A percentile compares a stretch with the other conserved stretches of the same genome.
phyloP scores from a whole-genome alignment of 257 asterid species.

The Jacaranda copaia region DNA sequence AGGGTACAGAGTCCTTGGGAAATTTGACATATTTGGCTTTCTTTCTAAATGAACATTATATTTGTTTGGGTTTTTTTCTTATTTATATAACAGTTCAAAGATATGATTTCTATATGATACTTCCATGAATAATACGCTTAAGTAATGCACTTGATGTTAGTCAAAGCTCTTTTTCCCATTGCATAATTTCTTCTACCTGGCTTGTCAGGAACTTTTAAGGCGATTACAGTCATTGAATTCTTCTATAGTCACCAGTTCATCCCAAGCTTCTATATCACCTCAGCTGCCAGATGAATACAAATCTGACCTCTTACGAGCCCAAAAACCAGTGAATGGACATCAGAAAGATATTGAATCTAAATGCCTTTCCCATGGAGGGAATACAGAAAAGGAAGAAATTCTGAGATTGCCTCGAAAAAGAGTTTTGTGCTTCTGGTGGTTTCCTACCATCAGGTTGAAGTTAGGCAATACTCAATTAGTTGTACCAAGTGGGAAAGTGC shows the following conservation, averaged over 20 bases:
- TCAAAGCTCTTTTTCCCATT: constrained; percentile 2
- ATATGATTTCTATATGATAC: not conserved
- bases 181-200: constrained; percentile 29
- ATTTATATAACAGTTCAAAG: not conserved
- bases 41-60: constrained; percentile 2
- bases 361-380: constrained; percentile 34
- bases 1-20: not conserved
- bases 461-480: constrained; percentile 55
- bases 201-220: constrained; percentile 78
- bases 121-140: not conserved
- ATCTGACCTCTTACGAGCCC: constrained; percentile 44
- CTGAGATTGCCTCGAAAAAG: constrained; percentile 56
- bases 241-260: constrained; percentile 52
- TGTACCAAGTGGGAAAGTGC: constrained; percentile 70
- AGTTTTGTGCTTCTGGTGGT: constrained; percentile 70
- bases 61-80: not conserved
- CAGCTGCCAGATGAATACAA: constrained; percentile 46
- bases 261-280: constrained; percentile 51
- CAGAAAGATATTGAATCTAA: constrained; percentile 45
- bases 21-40: constrained; percentile 22
- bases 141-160: constrained; percentile 22
- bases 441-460: constrained; percentile 67
- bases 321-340: constrained; percentile 40
- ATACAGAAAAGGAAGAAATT: constrained; percentile 59
- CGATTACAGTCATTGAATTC: constrained; percentile 64